These are phyloP conservation scores for Rasamsonia emersonii DNA, from an alignment of 2,329 filamentous ascomycete species.

Conservation along the genomic window DNA sequence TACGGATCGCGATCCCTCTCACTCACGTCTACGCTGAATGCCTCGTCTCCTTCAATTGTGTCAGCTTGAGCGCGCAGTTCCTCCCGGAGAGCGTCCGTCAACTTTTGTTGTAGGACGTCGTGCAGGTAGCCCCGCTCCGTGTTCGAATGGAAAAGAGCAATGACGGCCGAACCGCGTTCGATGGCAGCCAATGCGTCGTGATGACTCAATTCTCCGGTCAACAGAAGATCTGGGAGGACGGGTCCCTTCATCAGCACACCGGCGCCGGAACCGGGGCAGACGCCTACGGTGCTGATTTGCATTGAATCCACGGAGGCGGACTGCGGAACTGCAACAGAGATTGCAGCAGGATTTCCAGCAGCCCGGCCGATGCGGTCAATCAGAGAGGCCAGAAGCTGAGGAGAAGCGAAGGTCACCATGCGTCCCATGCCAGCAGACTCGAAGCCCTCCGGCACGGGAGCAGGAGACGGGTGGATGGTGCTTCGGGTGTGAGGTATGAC, in stretches of 20 bases:
- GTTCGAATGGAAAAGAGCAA: constrained; percentile 87
- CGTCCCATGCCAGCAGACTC: constrained; percentile 54
- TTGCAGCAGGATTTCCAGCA: constrained; percentile 59
- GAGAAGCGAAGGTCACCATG: constrained; percentile 45
- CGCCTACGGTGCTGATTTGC: constrained; percentile 61
- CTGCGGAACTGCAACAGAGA: constrained; percentile 57
- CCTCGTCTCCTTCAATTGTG: constrained; percentile 27
- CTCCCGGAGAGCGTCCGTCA: constrained; percentile 51
- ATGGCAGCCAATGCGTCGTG: constrained; percentile 83
- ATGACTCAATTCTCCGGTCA: constrained; percentile 90
- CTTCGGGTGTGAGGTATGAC: constrained; percentile 43
- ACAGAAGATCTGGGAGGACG: constrained; percentile 61
- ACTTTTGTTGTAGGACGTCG: constrained; percentile 57
- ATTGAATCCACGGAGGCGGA: constrained; percentile 46
- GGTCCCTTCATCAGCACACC: constrained; percentile 57
- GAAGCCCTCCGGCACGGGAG: constrained; percentile 27
- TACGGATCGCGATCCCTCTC: constrained; percentile 80
- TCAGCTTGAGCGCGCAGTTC: constrained; percentile 40
- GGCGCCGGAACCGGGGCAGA: constrained; percentile 84
- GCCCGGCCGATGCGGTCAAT: constrained; percentile 54
- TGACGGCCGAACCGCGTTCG: constrained; percentile 72
- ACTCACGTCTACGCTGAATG: constrained; percentile 60
- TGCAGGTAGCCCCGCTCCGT: constrained; percentile 77
- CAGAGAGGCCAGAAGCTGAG: constrained; percentile 48
- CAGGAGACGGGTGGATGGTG: constrained; percentile 44